A percentile compares a stretch with the other conserved stretches of the same genome.
These are phyloP conservation scores for Monascus ruber DNA, from an alignment of 2,329 filamentous ascomycete genomes.

Conservation along the genomic window DNA sequence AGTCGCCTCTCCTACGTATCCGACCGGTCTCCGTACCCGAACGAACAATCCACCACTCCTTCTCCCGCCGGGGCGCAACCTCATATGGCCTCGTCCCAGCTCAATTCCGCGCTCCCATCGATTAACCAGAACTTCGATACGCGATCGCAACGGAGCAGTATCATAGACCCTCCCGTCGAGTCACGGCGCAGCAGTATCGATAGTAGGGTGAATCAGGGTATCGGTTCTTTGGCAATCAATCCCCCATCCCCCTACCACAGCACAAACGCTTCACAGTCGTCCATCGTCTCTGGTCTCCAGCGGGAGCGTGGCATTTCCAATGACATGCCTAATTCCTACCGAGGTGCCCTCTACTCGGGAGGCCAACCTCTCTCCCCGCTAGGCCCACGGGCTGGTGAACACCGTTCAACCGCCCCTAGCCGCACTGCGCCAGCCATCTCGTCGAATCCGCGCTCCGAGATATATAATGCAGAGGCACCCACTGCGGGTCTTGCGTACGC, in stretches of 20 bases:
- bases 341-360: slow-evolving; percentile 30
- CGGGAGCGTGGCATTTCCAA: slow-evolving; percentile 31
- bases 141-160: slow-evolving; percentile 32
- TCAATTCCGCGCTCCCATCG: slow-evolving; percentile 40
- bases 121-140: slow-evolving; percentile 49
- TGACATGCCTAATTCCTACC: slow-evolving; percentile 25
- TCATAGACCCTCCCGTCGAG: slow-evolving; percentile 28
- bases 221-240: slow-evolving; percentile 37
- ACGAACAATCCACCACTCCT: slow-evolving; percentile 27
- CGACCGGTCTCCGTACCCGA: slow-evolving; percentile 31
- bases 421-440: slow-evolving; percentile 39
- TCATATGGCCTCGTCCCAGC: slow-evolving; percentile 26
- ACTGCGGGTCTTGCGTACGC: slow-evolving; percentile 40
- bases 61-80: slow-evolving; percentile 28
- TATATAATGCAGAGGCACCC: slow-evolving; percentile 39
- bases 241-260: slow-evolving; percentile 37
- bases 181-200: slow-evolving; percentile 40
- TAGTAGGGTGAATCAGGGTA: slow-evolving; percentile 39
- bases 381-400: slow-evolving; percentile 27
- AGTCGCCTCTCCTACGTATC: slow-evolving; percentile 28
- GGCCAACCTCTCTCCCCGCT: slow-evolving; percentile 31
- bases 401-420: slow-evolving; percentile 32
- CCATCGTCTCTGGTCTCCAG: slow-evolving; percentile 33
- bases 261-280: slow-evolving; percentile 35
- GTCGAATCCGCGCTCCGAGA: slow-evolving; percentile 38